Evolutionary conservation across 78 protist species (phyloP).

Genomic region (Dictyostelium brefeldianum): DNA sequence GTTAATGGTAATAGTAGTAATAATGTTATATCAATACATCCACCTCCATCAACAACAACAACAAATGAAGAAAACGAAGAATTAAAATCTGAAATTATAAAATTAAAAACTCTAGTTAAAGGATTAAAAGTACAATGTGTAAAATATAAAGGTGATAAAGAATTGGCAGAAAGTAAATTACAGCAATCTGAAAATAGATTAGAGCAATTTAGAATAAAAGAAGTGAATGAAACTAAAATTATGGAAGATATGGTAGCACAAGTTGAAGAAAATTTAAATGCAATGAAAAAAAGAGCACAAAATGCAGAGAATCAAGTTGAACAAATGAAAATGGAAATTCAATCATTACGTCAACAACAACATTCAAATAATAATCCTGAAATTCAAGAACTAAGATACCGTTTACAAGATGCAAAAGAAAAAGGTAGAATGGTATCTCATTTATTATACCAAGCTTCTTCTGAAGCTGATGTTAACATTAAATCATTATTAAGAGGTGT

Average conservation of each 20-base stretch:
- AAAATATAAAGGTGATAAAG: conserved; percentile 41
- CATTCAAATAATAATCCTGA: conserved; percentile 20
- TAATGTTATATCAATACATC: not conserved
- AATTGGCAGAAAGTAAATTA: conserved; percentile 10
- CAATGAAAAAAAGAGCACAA: conserved; percentile 60
- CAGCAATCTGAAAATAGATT: conserved; percentile 13
- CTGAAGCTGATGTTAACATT: conserved; percentile 52
- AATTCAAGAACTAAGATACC: conserved; percentile 36
- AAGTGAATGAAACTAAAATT: conserved; percentile 40
- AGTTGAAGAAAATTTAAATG: conserved; percentile 46
- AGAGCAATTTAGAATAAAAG: conserved; percentile 54
- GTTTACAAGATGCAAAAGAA: conserved; percentile 58
- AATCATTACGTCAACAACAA: not conserved
- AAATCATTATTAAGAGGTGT: conserved; percentile 60
- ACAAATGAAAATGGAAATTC: conserved; percentile 39
- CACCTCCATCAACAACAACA: not conserved
- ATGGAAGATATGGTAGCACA: conserved; percentile 76
- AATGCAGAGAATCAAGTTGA: conserved; percentile 62
- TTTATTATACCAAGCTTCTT: conserved; percentile 49
- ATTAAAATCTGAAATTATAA: conserved; percentile 27
- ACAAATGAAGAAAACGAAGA: conserved; percentile 29
- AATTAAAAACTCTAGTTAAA: conserved; percentile 29
- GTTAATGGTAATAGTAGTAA: not conserved
- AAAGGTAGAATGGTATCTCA: conserved; percentile 55
- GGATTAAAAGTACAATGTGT: conserved; percentile 6